Evolutionary conservation across 257 asterid species (phyloP).

Genomic region (Capsicum pubescens): DNA sequence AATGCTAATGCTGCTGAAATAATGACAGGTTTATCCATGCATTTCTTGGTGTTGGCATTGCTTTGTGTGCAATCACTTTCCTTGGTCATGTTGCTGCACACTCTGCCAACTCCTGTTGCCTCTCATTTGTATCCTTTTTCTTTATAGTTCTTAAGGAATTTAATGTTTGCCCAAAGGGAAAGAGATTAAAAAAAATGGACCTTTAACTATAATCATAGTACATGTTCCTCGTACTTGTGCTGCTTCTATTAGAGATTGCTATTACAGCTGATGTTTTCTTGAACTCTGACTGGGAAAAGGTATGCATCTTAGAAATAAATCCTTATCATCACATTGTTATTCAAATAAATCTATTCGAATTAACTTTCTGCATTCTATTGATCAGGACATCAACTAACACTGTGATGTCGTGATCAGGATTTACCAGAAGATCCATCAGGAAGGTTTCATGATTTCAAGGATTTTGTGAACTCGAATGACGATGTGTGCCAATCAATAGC

Average conservation of each 20-base stretch:
- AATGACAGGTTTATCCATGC: conserved; percentile 64
- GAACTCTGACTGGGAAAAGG: conserved; percentile 58
- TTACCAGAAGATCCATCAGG: conserved; percentile 50
- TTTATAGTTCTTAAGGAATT: background rate
- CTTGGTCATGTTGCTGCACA: conserved; percentile 64
- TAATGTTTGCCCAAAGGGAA: background rate
- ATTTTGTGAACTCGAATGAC: conserved; percentile 45
- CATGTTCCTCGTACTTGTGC: conserved; percentile 44
- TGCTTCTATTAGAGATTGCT: conserved; percentile 51
- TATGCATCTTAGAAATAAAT: conserved; percentile 28
- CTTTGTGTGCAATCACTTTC: conserved; percentile 57
- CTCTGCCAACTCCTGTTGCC: conserved; percentile 49
- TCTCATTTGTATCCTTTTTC: conserved; percentile 57
- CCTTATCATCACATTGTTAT: background rate
- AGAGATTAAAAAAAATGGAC: conserved; percentile 18
- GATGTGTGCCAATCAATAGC: conserved; percentile 45
- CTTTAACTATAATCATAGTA: conserved; percentile 56
- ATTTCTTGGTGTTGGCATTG: conserved; percentile 57
- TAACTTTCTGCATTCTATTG: background rate
- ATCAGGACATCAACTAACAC: background rate
- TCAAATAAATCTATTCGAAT: background rate
- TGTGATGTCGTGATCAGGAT: conserved; percentile 30
- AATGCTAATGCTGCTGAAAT: background rate
- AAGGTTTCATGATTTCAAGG: conserved; percentile 47
- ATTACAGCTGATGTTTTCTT: conserved; percentile 49